phyloP scores from a whole-genome alignment of 768 basidiomycete genomes.

The Auricularia cornea region DNA sequence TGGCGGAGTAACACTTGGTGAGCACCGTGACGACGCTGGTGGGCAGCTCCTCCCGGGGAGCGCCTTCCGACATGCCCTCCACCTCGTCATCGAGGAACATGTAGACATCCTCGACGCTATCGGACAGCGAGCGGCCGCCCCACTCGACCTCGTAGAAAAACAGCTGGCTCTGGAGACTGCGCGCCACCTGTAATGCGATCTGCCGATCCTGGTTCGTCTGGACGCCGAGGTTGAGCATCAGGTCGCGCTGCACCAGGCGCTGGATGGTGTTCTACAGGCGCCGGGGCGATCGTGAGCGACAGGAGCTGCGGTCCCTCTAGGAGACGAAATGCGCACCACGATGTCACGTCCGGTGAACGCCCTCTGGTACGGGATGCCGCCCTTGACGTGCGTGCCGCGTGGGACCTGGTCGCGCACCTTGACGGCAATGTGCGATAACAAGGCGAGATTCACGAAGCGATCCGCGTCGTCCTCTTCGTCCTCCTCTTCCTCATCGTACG shows the following conservation, averaged over 20 bases:
- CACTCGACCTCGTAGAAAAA: slow-evolving; percentile 42
- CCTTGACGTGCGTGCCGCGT: slow-evolving; percentile 30
- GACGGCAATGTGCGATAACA: slow-evolving; percentile 33
- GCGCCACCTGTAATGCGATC: slow-evolving; percentile 30
- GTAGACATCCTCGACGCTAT: slow-evolving; percentile 32
- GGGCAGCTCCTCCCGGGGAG: slow-evolving; percentile 18
- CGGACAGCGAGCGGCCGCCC: slow-evolving; percentile 29
- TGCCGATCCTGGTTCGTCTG: slow-evolving; percentile 21
- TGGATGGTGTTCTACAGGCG: slow-evolving; percentile 28
- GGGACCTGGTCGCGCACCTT: slow-evolving; percentile 33
- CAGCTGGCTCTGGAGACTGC: slow-evolving; percentile 32
- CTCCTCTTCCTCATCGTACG: slow-evolving; percentile 11
- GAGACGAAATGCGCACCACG: slow-evolving; percentile 26
- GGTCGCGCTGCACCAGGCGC: slow-evolving; percentile 25
- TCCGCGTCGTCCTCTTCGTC: slow-evolving; percentile 26
- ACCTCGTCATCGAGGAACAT: slow-evolving; percentile 29
- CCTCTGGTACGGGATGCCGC: slow-evolving; percentile 31
- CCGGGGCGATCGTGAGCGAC: no score
- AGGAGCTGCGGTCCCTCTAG: neutral
- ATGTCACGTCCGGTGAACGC: slow-evolving; percentile 36
- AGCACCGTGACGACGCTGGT: slow-evolving; percentile 33
- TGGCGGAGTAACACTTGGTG: slow-evolving; percentile 35
- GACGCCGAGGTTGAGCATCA: slow-evolving; percentile 17
- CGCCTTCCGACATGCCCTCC: slow-evolving; percentile 2
- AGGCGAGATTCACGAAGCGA: slow-evolving; percentile 33